These are phyloP conservation scores for Lupinus albus DNA, from an alignment of 306 rosid species.

Conservation along the genomic window DNA sequence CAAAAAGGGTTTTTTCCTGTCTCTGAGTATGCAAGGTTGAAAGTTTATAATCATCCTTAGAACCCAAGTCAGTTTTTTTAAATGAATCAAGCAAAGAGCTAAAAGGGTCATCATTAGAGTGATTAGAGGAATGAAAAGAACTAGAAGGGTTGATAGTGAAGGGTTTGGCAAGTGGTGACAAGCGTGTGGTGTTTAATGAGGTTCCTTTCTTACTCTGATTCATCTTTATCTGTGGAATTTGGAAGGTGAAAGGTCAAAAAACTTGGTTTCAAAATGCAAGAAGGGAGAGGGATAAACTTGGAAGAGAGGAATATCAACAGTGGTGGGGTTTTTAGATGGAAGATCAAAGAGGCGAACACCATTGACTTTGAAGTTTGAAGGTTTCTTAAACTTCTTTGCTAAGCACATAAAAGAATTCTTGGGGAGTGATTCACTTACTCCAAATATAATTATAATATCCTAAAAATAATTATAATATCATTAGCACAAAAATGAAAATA, in stretches of 20 bases:
- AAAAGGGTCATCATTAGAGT: conserved; percentile 44
- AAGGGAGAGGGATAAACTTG: neutral
- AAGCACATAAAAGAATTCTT: neutral
- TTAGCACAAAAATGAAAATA: conserved; percentile 54
- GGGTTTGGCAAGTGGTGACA: conserved; percentile 70
- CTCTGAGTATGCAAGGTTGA: conserved; percentile 32
- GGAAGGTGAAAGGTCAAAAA: neutral
- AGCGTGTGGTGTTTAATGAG: conserved; percentile 47
- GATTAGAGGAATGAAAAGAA: neutral
- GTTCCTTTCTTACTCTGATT: conserved; percentile 33
- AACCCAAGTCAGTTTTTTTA: conserved; percentile 36
- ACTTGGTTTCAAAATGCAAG: neutral
- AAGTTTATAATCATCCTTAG: conserved; percentile 18
- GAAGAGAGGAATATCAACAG: neutral
- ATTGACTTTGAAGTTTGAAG: conserved; percentile 9
- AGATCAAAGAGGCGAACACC: neutral
- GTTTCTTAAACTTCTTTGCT: conserved; percentile 4
- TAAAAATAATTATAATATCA: too few species aligned
- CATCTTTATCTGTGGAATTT: conserved; percentile 34
- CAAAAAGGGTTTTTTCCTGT: conserved; percentile 21
- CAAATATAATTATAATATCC: too few species aligned
- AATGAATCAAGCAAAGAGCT: conserved; percentile 47
- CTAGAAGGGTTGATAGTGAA: conserved; percentile 48
- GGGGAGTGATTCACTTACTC: too few species aligned
- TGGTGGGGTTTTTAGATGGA: neutral